A percentile compares a stretch with the other conserved stretches of the same genome.
phyloP scores from a whole-genome alignment of 202 grass and related monocot genomes.

The Brachypodium distachyon region DNA sequence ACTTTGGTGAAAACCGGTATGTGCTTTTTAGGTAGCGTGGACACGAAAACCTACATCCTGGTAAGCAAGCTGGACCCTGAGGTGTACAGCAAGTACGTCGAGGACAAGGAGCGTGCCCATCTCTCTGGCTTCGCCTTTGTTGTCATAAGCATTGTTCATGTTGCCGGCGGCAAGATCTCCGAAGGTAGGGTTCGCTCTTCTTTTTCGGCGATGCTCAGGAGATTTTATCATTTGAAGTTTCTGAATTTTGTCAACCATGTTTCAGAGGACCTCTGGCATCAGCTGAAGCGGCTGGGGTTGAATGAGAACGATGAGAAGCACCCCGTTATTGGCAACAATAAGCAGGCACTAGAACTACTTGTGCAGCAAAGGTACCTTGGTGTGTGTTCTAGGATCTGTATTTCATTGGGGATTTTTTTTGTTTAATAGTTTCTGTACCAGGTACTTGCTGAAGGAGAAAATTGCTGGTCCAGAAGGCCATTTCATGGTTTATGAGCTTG shows the following conservation, averaged over 20 bases:
- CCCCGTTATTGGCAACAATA: constrained; percentile 53
- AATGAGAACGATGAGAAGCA: constrained; percentile 53
- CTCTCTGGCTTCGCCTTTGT: constrained; percentile 65
- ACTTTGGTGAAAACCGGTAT: not conserved
- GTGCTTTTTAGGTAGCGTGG: constrained; percentile 30
- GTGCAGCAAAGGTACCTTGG: constrained; percentile 53
- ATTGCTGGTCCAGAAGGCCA: constrained; percentile 69
- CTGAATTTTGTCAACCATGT: not conserved
- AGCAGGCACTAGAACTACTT: constrained; percentile 72
- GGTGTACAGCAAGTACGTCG: constrained; percentile 48
- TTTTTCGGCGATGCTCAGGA: not conserved
- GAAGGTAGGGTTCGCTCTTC: constrained; percentile 40
- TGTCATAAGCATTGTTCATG: constrained; percentile 61
- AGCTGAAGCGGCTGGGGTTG: constrained; percentile 60
- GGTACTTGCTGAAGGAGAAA: constrained; percentile 90
- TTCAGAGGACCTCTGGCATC: constrained; percentile 86
- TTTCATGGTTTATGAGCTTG: constrained; percentile 67
- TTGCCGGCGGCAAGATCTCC: constrained; percentile 56
- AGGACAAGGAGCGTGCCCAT: constrained; percentile 54
- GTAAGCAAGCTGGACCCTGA: constrained; percentile 50
- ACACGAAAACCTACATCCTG: constrained; percentile 76
- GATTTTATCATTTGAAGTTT: not conserved
- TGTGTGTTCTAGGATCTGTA: not conserved
- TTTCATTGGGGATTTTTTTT: not conserved
- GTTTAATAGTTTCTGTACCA: constrained; percentile 21